Base-by-base conservation (phyloP, 495 filamentous ascomycete genomes). In the Aeminium ludgeri region DNA sequence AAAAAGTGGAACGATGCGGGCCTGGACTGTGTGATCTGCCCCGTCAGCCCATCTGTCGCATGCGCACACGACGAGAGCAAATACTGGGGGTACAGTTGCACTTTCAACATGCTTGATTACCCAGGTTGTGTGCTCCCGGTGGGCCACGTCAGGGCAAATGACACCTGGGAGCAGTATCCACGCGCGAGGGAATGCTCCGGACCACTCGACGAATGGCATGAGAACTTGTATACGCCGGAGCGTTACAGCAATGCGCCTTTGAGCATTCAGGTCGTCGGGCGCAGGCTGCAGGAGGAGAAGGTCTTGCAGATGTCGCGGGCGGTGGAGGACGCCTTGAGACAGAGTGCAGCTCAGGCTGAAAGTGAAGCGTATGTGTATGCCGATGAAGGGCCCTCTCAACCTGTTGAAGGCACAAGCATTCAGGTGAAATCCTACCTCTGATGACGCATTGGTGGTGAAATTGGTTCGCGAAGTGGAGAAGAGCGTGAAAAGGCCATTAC, bases 211-310 rank as follows among this genome's bases (percentile, higher is more conserved):
- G n/a, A 33, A 12, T 33, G 31, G 31, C 16, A 33, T 11, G 31
- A 33, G 12, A 17, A 11, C 31, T 11, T 33, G 31, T 33, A 33
- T 11, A 33, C 3, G 23, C 25, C 38, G 23, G 38, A 32, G 38
- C 6, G 30, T 17, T 41, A 41, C 20, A 18, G 25, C n/a, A 30
- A 41, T 20, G 38, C 38, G 12, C 38, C 38, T 13, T 23, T 41
- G 13, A 20, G 23, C 1, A 23, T 41, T 1, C 38, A 41, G 20
- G 8, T 41, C 6, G 38, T 41, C 5, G 38, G 25, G 12, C 28
- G 29, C 13, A 31, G 38, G 30, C 30, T 30, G 13, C 23, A 41
- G 30, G 38, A 41, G 31, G 31, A 33, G 31, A 17, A 33, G 31
- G 12, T 33, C 4, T 17, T 33, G 16, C 12, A 17, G 12, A 33